Evolutionary conservation across 345 rosid species (phyloP), one percentile per base, ranked within the genome.

Genomic region (Litchi chinensis): DNA sequence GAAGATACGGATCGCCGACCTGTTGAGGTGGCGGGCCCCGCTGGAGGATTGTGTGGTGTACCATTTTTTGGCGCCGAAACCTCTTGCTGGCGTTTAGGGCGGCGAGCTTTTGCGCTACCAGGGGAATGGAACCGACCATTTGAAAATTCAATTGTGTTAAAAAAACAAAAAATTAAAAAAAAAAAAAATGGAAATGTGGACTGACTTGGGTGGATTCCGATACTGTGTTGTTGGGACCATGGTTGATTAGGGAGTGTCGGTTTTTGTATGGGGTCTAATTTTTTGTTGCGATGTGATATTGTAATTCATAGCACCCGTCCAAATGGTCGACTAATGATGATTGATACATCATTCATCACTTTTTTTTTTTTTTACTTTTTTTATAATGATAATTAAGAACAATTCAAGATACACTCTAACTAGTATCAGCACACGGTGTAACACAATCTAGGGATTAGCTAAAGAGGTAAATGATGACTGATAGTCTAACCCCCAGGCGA

Each of bases 1-100:
- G 26, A 67, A 32, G 28, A 52, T 50, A 10, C 8, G 63, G 24
- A 76, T 76, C 70, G 79, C 83, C 85, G 82, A 75, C 82, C 67
- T 1, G 10, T 10, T 48, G 76, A 52, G 12, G 68, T 39, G 66
- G 85, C 44, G 83, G 85, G 83, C 11, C 83, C 83, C 40, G 39
- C 57, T 64, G 10, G 54, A 15, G 32, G 76, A 73, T 13, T 60
- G 41, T 28, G 75, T 74, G 81, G 82, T 65, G 59, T 32, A 71
- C 6, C 21, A 75, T 76, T 76, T 41, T 48, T 75, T 28, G 12
- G 60, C 18, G 6, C 65, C 13, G 46, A 66, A 75, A 65, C 32
- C 21, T 37, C n/a, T 39, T 21, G 65, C 40, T 19, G 9, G 28
- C 44, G 52, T 1, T 12, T 3, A 0, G 72, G 79, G 26, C 79